These are phyloP conservation scores for Ganoderma boninense DNA, from an alignment of 1,284 basidiomycete genomes.

Conservation along the genomic window DNA sequence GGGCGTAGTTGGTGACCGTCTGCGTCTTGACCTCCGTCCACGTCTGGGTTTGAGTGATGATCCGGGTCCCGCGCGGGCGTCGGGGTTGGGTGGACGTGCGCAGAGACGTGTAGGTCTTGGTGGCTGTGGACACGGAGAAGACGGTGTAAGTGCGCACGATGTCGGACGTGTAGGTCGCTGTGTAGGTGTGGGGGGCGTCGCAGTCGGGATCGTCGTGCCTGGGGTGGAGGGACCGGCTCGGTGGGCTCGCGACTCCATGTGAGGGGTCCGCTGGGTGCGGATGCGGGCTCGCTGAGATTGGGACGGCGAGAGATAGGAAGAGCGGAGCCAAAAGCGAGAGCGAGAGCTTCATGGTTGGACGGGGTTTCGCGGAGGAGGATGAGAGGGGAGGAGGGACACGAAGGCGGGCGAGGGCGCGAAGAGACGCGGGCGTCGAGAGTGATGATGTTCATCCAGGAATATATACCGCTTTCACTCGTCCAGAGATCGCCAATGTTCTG, in stretches of 20 bases:
- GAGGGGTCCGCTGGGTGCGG: neutral
- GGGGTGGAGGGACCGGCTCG: neutral
- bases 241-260: neutral
- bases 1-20: neutral
- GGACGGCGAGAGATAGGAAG: neutral
- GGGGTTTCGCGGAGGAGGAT: neutral
- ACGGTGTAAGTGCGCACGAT: conserved; percentile 2
- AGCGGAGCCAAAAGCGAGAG: neutral
- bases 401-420: neutral
- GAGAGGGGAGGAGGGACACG: neutral
- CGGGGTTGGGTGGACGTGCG: conserved; percentile 1
- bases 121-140: conserved; percentile 1
- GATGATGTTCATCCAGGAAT: neutral
- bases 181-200: conserved; percentile 1
- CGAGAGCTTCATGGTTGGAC: conserved; percentile 1
- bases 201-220: conserved; percentile 1
- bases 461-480: neutral
- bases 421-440: neutral
- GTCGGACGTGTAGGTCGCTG: conserved; percentile 5
- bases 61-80: neutral
- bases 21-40: neutral
- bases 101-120: neutral
- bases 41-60: neutral
- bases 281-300: neutral
- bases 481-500: neutral